Evolutionary conservation across 2,329 filamentous ascomycete species (phyloP).

Genomic region (Xylariaceae sp.): DNA sequence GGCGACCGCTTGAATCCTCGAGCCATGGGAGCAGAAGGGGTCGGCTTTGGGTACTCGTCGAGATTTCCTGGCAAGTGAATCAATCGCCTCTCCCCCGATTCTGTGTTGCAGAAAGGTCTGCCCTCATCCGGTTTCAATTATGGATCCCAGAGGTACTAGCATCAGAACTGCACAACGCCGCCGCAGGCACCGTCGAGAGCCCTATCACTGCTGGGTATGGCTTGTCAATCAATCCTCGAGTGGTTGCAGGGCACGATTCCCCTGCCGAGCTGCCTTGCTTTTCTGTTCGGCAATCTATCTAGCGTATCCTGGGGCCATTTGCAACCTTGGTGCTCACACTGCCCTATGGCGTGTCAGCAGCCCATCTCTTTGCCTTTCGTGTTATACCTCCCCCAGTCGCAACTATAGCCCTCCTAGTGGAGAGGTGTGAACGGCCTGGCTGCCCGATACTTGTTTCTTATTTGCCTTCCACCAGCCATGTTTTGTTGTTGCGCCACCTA

Average conservation of each 20-base stretch:
- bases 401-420: conserved; percentile 35
- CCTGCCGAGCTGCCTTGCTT: conserved; percentile 19
- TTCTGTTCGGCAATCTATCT: conserved; percentile 33
- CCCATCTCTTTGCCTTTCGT: conserved; percentile 30
- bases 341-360: conserved; percentile 36
- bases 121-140: conserved; percentile 7
- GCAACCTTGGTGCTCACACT: conserved; percentile 30
- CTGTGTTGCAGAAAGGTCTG: conserved; percentile 9
- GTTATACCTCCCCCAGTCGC: conserved; percentile 35
- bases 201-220: conserved; percentile 14
- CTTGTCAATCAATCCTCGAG: conserved; percentile 20
- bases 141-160: conserved; percentile 6
- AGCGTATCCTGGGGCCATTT: conserved; percentile 31
- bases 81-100: not conserved
- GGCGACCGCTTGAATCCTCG: conserved; percentile 4
- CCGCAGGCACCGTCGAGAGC: conserved; percentile 8
- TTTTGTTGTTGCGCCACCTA: conserved; percentile 22
- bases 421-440: conserved; percentile 29
- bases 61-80: conserved; percentile 1
- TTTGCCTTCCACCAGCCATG: conserved; percentile 28
- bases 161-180: conserved; percentile 6
- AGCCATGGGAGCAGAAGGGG: conserved; percentile 9
- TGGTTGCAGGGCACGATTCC: conserved; percentile 26
- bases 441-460: conserved; percentile 27
- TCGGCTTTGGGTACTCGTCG: conserved; percentile 6